Conservation (phyloP, 2,329 filamentous ascomycete genomes). For the Zopfia rhizophila region DNA sequence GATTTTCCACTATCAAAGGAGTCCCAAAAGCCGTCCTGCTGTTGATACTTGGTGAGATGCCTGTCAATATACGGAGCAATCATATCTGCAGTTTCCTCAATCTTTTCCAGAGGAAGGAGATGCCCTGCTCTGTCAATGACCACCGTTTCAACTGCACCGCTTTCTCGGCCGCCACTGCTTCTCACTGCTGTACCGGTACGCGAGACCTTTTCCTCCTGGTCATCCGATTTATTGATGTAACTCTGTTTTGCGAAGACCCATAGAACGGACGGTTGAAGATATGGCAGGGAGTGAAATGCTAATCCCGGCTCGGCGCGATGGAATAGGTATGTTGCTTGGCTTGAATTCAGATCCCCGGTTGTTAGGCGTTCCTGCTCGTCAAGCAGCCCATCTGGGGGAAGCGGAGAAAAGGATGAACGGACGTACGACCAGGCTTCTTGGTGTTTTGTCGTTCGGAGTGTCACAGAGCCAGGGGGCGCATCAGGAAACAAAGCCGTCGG, state of each 20-base stretch:
- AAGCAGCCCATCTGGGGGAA: constrained; percentile 14
- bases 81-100: neutral
- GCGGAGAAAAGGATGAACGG: constrained; percentile 20
- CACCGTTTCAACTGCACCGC: neutral
- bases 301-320: too few relatives aligned
- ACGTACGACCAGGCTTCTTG: constrained; percentile 34
- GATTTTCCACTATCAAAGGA: constrained; percentile 1
- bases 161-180: constrained; percentile 1
- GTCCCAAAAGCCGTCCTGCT: neutral
- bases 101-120: neutral
- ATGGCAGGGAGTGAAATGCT: constrained; percentile 5
- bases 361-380: neutral
- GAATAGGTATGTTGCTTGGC: too few relatives aligned
- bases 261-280: constrained; percentile 7
- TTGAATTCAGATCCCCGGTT: neutral
- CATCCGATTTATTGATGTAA: constrained; percentile 12
- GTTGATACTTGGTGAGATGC: neutral
- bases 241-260: constrained; percentile 16
- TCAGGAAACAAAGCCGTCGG: constrained; percentile 8
- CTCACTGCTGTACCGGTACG: neutral
- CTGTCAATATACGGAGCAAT: neutral
- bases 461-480: constrained; percentile 13
- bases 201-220: neutral
- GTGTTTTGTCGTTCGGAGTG: constrained; percentile 28
- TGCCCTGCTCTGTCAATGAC: neutral